phyloP scores from a whole-genome alignment of 805 yeast genomes.

The Suhomyces pyralidae region DNA sequence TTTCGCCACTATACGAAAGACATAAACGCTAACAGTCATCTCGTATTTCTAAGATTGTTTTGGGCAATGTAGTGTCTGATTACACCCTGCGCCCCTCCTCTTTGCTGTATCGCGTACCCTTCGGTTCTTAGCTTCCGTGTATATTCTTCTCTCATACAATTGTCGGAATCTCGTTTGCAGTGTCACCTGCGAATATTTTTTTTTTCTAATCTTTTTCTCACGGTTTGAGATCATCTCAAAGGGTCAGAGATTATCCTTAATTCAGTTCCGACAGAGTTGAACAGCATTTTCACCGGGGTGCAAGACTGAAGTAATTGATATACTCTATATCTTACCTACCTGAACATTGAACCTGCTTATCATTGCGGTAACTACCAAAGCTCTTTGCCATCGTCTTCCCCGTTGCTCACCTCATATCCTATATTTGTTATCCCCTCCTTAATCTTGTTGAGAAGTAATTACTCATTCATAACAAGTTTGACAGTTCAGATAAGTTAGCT shows the following conservation, averaged over 20 bases:
- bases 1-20: neutral
- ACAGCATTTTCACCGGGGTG: neutral
- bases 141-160: neutral
- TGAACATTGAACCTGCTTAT: neutral
- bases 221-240: slow-evolving; percentile 6
- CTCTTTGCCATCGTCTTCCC: neutral
- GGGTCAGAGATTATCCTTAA: slow-evolving; percentile 1
- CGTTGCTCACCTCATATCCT: neutral
- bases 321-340: neutral
- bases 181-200: neutral
- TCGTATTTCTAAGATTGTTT: neutral
- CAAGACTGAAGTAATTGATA: neutral
- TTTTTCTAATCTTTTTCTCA: slow-evolving; percentile 1
- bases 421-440: neutral
- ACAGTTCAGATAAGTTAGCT: neutral
- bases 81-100: neutral
- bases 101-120: neutral
- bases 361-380: neutral
- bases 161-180: neutral
- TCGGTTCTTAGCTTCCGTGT: neutral
- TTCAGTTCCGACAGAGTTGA: neutral
- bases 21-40: neutral
- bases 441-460: neutral
- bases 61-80: neutral
- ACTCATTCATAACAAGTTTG: neutral